Conservation (phyloP, 768 basidiomycete species). For the Suillus paluster region DNA sequence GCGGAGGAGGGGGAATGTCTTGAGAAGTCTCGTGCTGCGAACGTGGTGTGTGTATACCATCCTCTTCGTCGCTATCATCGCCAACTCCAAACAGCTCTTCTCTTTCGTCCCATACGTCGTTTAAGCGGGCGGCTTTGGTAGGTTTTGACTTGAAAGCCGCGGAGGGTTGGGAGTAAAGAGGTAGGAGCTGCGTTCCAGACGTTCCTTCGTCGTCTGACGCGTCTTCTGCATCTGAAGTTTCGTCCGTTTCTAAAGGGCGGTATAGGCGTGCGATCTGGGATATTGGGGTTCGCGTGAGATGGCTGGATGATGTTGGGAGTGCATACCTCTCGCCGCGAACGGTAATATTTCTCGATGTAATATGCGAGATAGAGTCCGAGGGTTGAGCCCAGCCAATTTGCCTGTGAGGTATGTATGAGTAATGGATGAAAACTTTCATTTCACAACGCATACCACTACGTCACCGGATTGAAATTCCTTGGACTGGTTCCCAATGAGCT, state of each 20-base stretch:
- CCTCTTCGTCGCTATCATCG: slow-evolving; percentile 64
- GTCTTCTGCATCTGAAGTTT: slow-evolving; percentile 58
- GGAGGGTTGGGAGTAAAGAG: slow-evolving; percentile 41
- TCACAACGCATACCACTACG: slow-evolving; percentile 55
- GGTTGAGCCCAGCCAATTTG: slow-evolving; percentile 76
- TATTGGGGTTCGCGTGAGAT: slow-evolving; percentile 1
- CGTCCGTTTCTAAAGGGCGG: slow-evolving; percentile 63
- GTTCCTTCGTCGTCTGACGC: slow-evolving; percentile 43
- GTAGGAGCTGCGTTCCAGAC: slow-evolving; percentile 60
- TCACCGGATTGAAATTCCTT: slow-evolving; percentile 77
- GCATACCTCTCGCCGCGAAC: slow-evolving; percentile 75
- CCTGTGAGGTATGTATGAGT: slow-evolving; percentile 46
- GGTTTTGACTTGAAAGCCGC: slow-evolving; percentile 33
- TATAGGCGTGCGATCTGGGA: slow-evolving; percentile 77
- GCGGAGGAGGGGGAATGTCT: slow-evolving; percentile 21
- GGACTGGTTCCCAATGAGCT: slow-evolving; percentile 44
- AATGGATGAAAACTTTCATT: slow-evolving; percentile 10
- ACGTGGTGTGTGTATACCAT: slow-evolving; percentile 21
- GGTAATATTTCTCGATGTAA: slow-evolving; percentile 75
- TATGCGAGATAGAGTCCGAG: slow-evolving; percentile 70
- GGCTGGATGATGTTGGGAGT: not conserved
- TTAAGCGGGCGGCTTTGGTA: slow-evolving; percentile 43
- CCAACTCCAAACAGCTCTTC: slow-evolving; percentile 78
- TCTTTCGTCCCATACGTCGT: slow-evolving; percentile 77
- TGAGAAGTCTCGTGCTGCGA: slow-evolving; percentile 13